Percentiles rank a stretch among this genome's conserved stretches.
Evolutionary conservation across 2,329 filamentous ascomycete species (phyloP).

Genomic region (Diplodia intermedia): DNA sequence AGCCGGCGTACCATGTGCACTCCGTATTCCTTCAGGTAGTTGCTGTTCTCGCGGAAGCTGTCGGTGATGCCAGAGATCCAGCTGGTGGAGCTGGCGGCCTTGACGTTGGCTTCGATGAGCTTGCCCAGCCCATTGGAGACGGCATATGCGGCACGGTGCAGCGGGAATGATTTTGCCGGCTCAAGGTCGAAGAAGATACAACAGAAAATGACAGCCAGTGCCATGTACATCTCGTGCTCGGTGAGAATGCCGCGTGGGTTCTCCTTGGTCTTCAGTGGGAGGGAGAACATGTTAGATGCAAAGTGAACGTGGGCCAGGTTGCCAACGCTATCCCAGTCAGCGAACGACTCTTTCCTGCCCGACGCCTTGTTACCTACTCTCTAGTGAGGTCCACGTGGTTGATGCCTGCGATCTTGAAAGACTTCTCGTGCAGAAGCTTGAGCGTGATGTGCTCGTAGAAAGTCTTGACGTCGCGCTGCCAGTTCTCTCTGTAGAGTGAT

Average conservation of each 20-base stretch:
- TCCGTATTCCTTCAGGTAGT: constrained; percentile 67
- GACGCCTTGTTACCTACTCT: constrained; percentile 48
- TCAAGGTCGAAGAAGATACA: constrained; percentile 72
- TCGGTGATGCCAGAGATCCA: constrained; percentile 62
- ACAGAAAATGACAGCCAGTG: constrained; percentile 70
- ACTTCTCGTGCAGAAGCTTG: constrained; percentile 67
- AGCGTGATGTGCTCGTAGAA: constrained; percentile 71
- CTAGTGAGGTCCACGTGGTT: constrained; percentile 70
- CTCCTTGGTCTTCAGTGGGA: constrained; percentile 62
- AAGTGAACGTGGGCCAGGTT: constrained; percentile 64
- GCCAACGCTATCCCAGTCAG: constrained; percentile 46
- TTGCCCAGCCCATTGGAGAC: constrained; percentile 66
- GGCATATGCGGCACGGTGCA: constrained; percentile 65
- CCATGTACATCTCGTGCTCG: constrained; percentile 64
- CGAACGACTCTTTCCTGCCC: background rate
- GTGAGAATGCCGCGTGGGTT: constrained; percentile 61
- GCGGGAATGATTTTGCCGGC: constrained; percentile 69
- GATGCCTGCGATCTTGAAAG: constrained; percentile 64
- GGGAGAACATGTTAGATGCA: constrained; percentile 61
- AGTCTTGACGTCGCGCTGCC: constrained; percentile 66
- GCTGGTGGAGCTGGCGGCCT: constrained; percentile 63
- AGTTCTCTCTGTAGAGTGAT: constrained; percentile 65
- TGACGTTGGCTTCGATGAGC: constrained; percentile 70
- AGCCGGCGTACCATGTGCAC: constrained; percentile 69
- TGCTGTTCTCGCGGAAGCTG: constrained; percentile 56